These are phyloP conservation scores for Hylodesmum podocarpum DNA, from an alignment of 306 rosid genomes.

Conservation along the genomic window DNA sequence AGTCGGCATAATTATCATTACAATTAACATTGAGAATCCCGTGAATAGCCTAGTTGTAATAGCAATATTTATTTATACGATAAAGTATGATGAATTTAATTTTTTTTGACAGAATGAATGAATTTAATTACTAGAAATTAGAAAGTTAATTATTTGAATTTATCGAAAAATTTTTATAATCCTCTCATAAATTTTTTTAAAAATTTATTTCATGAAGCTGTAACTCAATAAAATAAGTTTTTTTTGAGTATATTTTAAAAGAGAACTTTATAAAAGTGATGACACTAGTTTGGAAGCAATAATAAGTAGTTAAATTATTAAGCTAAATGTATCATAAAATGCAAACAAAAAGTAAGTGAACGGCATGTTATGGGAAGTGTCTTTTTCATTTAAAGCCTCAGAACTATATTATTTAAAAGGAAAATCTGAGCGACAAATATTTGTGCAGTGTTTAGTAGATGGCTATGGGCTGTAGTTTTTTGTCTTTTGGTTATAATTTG, in stretches of 20 bases:
- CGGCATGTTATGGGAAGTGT: background rate
- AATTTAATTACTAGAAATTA: background rate
- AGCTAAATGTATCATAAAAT: background rate
- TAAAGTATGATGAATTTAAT: background rate
- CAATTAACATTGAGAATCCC: background rate
- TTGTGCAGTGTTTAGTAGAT: background rate
- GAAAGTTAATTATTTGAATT: no score
- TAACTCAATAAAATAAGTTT: no score
- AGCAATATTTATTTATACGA: background rate
- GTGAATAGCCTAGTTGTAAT: background rate
- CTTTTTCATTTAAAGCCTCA: background rate
- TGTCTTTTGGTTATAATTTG: conserved; percentile 19
- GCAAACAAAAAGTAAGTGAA: background rate
- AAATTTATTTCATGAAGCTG: background rate
- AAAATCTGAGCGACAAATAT: background rate
- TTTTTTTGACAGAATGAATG: no score
- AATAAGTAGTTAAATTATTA: background rate
- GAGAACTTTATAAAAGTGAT: no score
- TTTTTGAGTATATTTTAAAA: no score
- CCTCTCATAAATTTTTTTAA: background rate
- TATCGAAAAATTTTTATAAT: no score
- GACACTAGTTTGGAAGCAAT: background rate
- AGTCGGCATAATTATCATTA: no score
- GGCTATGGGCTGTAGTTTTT: conserved; percentile 28
- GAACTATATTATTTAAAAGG: background rate